Base-by-base conservation (phyloP, 108 stramenopile genomes). In the Fistulifera pelliculosa region DNA sequence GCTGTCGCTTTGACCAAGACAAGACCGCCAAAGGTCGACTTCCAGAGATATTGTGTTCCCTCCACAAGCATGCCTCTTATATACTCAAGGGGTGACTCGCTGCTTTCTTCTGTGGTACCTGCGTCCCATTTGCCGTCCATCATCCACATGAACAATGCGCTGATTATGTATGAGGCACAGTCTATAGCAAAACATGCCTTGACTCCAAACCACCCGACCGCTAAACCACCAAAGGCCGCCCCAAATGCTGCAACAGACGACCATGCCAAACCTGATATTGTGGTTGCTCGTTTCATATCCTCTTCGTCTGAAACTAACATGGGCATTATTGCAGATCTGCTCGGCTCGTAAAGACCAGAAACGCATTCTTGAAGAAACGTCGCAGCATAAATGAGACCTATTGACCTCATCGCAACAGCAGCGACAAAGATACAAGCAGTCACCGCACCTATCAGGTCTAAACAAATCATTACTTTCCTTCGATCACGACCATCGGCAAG, bases 401-500 rank as follows among this genome's bases (percentile, higher is more conserved):
- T 70, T 0, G 77, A 83, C 65, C 68, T 25, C 0, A 47, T 49
- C 15, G 68, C 38, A 47, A 69, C 61, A 1, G 80, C 77, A 52
- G 68, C 19, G 7, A 87, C 41, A 54, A 75, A 81, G 1, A 87
- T 28, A 28, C 41, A 28, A 8, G 68, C 69, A 26, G 64, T 35
- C 3, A 68, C 10, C 24, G 78, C 64, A 7, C 80, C 75, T 11
- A 62, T 3, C n/a, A 81, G 15, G 69, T 84, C 80, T 26, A 88
- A 53, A 10, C 41, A 17, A 24, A 83, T 65, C 71, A 83, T 68
- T 5, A 69, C 49, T 16, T 66, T 58, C 10, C 87, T 65, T 54
- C 82, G 69, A 66, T 88, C 87, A 26, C 41, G 53, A 16, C 56
- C 47, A 72, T 88, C 87, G 0, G 87, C 80, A 11, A 88, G 49